Evolutionary conservation across 2,329 filamentous ascomycete species (phyloP).

Genomic region (Aspergillus piperis): DNA sequence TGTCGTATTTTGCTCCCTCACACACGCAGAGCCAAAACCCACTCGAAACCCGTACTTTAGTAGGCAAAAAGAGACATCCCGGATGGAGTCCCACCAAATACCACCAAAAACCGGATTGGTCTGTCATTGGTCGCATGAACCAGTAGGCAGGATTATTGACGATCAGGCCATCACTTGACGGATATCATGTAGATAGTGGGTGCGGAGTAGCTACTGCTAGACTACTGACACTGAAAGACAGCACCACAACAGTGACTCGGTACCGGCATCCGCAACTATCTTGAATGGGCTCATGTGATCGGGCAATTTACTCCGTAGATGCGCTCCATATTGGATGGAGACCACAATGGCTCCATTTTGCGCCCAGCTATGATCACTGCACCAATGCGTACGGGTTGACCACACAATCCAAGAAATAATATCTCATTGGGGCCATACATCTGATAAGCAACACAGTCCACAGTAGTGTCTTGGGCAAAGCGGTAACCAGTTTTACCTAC

Average conservation of each 20-base stretch:
- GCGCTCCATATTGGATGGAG: background rate
- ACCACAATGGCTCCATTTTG: background rate
- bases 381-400: background rate
- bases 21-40: background rate
- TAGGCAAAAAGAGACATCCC: background rate
- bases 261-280: background rate
- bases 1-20: background rate
- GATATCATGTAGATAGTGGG: background rate
- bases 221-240: background rate
- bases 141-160: background rate
- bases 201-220: background rate
- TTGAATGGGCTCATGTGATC: background rate
- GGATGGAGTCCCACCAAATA: background rate
- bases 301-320: background rate
- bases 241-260: background rate
- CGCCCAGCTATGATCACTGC: background rate
- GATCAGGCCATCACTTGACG: conserved; percentile 5
- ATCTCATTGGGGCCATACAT: background rate
- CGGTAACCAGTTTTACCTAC: background rate
- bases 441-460: background rate
- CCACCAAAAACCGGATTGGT: background rate
- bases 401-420: background rate
- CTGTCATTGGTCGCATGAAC: background rate
- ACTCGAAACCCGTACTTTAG: background rate
- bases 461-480: background rate